Evolutionary conservation across 257 asterid genomes (phyloP), one percentile per base, ranked within the genome.

Genomic region (Echites panduratus): DNA sequence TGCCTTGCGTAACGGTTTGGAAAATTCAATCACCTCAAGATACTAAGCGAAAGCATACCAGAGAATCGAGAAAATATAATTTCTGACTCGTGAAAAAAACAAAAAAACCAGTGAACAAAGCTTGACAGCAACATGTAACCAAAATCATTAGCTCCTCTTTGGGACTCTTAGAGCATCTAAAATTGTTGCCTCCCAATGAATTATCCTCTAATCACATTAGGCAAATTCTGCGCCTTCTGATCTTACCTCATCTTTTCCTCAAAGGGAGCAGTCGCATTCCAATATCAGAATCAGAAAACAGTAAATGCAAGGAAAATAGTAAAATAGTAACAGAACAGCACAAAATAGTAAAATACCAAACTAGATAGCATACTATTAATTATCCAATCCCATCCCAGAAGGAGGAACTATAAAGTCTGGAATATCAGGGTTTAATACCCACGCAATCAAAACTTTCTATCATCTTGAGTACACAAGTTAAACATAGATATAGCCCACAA

Each of bases 371-470:
- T 40, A 40, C 17, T 22, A 4, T 32, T 5, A 62, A 62, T 62
- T 16, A 62, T 32, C 49, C 56, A 73, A n/a, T 44, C 19, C 7
- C 20, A 49, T 17, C 57, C 40, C 35, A 1, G 13, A 5, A 7
- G 48, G 17, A 57, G 27, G 65, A 66, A 40, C 12, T 47, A 7
- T n/a, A n/a, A n/a, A 47, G 32, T n/a, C 67, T 6, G 41, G 16
- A 38, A 47, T 48, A 69, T 62, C 68, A 62, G 7, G 58, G 63
- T 53, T 58, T 45, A 22, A 68, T 57, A 59, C 56, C 70, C 71
- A 62, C 77, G 49, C 35, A 43, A 69, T 47, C 81, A 70, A 45
- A 83, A 73, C 56, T 62, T n/a, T 66, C 26, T n/a, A 26, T 73
- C 56, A 70, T 68, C 61, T 40, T n/a, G 19, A 57, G 57, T 44